Evolutionary conservation across 805 yeast genomes (phyloP), one percentile per base, ranked within the genome.

Genomic region (Naumovozyma dairenensis): DNA sequence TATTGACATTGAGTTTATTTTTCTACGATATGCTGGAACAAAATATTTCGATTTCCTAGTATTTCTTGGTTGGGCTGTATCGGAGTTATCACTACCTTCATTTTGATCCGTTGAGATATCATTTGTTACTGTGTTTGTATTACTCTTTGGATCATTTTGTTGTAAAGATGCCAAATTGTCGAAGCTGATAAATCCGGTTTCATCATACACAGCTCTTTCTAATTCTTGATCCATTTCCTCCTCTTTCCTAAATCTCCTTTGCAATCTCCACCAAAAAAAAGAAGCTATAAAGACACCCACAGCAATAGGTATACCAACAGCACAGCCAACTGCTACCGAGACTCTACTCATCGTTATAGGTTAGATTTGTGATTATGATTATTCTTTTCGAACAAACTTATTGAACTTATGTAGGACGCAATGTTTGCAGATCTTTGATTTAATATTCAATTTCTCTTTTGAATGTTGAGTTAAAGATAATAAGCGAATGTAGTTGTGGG

Each of bases 221-320:
- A 62, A 49, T 9, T 57, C 64, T 4, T 46, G 49, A 29, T 58
- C 61, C 14, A 57, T 58, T 16, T 54, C 47, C 27, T 54, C 59
- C 36, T 71, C 76, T 31, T 48, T 46, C 31, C 55, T 58, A 25
- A 60, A 52, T 28, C 63, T 55, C 36, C 53, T 44, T 35, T 57
- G 64, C 35, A 64, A 60, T 28, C 66, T 57, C 20, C 50, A 37
- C 63, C 68, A 63, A 36, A 66, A 59, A 8, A 40, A 40, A 2
- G 55, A 21, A 0, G 66, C 57, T 2, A 67, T 53, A 0, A 59
- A 13, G 1, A 64, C 9, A 1, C 66, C 64, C 7, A 67, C 40
- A 4, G 59, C 62, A n/a, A 62, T 45, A 1, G 77, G 77, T 16
- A 71, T 57, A 21, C 74, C 76, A 4, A 71, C 69, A 3, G 75